Conservation (phyloP, 2,329 filamentous ascomycete species). For the Claviceps spartinae region DNA sequence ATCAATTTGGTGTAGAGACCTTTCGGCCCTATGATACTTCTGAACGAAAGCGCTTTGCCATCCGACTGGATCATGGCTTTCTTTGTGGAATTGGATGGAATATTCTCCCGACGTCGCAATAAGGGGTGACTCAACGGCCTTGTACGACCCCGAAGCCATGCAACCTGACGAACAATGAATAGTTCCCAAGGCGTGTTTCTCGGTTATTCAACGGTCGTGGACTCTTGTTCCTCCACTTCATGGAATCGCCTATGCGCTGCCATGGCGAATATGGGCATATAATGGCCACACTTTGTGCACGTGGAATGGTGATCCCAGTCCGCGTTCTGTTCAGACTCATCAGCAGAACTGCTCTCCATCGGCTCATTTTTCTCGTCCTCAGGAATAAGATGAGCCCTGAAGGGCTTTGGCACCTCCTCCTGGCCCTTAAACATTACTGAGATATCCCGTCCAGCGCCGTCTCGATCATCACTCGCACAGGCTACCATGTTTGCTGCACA, state of each 20-base stretch:
- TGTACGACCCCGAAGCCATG: conserved; percentile 1
- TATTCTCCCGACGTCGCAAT: neutral
- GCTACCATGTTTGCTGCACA: conserved; percentile 74
- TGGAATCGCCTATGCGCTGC: conserved; percentile 34
- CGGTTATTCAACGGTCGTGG: neutral
- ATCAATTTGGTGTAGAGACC: neutral
- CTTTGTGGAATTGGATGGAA: neutral
- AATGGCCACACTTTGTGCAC: conserved; percentile 37
- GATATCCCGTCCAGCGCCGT: conserved; percentile 60
- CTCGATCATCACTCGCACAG: conserved; percentile 34
- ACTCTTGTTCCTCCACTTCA: conserved; percentile 15
- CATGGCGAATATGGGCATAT: conserved; percentile 44
- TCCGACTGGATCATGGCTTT: neutral
- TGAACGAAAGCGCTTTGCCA: neutral
- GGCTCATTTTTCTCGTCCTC: conserved; percentile 9
- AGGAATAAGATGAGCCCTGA: conserved; percentile 35
- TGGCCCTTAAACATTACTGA: conserved; percentile 69
- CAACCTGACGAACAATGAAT: neutral
- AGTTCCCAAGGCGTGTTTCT: neutral
- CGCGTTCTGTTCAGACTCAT: conserved; percentile 10
- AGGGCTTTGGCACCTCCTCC: conserved; percentile 54
- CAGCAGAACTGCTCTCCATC: conserved; percentile 14
- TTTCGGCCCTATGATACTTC: neutral
- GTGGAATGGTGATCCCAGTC: conserved; percentile 18
- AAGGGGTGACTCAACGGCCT: neutral